Percentiles rank a stretch among this genome's conserved stretches.
Conservation (phyloP, 331 rosid species). For the Arachis monticola region DNA sequence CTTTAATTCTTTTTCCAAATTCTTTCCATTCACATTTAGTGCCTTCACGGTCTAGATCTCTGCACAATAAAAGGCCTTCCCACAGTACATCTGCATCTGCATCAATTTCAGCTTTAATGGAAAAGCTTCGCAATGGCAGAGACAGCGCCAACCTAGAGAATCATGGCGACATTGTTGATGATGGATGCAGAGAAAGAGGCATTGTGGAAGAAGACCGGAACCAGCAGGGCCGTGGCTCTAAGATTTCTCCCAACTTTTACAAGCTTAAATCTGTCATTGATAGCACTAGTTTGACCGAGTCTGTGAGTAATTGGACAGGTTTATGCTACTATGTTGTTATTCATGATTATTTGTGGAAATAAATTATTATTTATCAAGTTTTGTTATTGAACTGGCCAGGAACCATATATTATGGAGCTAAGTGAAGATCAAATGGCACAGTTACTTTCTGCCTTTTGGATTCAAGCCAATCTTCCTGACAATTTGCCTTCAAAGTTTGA, state of each 20-base stretch:
- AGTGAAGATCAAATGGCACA: conserved; percentile 88
- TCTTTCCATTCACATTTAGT: conserved; percentile 61
- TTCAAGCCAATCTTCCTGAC: conserved; percentile 80
- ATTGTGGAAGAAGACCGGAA: conserved; percentile 64
- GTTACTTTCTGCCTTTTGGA: conserved; percentile 93
- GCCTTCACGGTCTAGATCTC: conserved; percentile 57
- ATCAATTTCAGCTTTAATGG: conserved; percentile 88
- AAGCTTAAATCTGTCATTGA: conserved; percentile 72
- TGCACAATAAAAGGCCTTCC: conserved; percentile 61
- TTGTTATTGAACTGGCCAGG: conserved; percentile 60
- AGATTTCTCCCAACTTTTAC: conserved; percentile 73
- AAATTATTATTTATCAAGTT: conserved; percentile 15
- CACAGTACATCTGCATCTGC: conserved; percentile 75
- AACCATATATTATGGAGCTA: conserved; percentile 74
- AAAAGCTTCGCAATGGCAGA: conserved; percentile 84
- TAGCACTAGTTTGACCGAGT: conserved; percentile 61
- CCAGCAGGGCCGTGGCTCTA: conserved; percentile 62
- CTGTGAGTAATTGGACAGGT: conserved; percentile 47
- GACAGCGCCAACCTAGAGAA: conserved; percentile 58
- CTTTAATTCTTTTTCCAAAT: conserved; percentile 74
- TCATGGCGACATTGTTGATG: conserved; percentile 46
- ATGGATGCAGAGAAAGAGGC: conserved; percentile 59
- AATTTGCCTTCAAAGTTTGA: conserved; percentile 89
- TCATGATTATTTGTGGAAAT: background rate
- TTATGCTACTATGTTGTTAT: conserved; percentile 17